Evolutionary conservation across 805 yeast species (phyloP), one percentile per base, ranked within the genome.

Genomic region (Teunomyces aglyptinius): DNA sequence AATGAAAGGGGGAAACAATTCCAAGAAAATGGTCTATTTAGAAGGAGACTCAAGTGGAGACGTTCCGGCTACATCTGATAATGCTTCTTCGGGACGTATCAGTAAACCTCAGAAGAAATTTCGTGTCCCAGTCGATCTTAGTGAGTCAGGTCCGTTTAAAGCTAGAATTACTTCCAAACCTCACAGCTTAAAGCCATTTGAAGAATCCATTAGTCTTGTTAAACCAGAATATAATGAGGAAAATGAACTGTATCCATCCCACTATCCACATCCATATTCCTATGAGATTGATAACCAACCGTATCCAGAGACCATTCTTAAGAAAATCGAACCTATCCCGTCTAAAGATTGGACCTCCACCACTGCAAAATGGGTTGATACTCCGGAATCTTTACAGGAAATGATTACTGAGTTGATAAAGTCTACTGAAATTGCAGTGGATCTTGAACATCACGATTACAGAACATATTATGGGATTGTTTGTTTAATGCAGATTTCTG

Each of bases 391-490:
- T 19, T 62, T 94, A 20, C 56, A 67, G 1, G 64, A 60, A 5
- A 78, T 94, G 85, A 52, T 89, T 1, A 60, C 66, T 1, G 77
- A 75, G 5, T 70, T 94, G 38, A 61, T 64, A 43, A 59, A 63
- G 3, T 73, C 75, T 47, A 67, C 72, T 2, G 96, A 81, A 46
- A 79, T 94, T 33, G 99, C 98, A 1, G 85, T 94, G 12, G 99
- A 94, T 74, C 77, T 94, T 50, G 99, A 94, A 61, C 99, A 94
- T 65, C 99, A 94, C 61, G 97, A 91, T 60, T 86, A 79, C 62
- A 77, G 97, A 63, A 76, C 97, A 0, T 94, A 89, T 57, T 84
- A 86, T 57, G 99, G 99, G 35, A 70, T 94, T 35, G 94, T 90
- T 1, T 90, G 91, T 63, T 70, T 94, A 38, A 89, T 94, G 96